Base-by-base conservation (phyloP, 108 stramenopile genomes). In the Asterionellopsis glacialis region DNA sequence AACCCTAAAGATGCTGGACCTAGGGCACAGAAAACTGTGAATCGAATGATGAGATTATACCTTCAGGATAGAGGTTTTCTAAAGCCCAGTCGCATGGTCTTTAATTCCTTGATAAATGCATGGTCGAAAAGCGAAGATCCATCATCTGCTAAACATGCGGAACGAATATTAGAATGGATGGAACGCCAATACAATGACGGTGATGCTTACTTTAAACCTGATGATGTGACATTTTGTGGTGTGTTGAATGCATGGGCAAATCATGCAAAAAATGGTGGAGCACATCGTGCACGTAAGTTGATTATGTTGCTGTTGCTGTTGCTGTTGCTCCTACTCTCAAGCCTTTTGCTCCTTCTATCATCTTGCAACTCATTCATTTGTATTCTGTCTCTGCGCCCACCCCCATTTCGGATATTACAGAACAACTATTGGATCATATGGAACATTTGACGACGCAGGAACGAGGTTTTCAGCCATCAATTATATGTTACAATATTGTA, bases 221-320 rank as follows among this genome's bases (percentile, higher is more conserved):
- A 87, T 55, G 83, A 76, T 26, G 69, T 84, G 0, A 87, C 76
- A 24, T 79, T 87, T 26, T 79, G 81, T 64, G 70, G 68, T 22
- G 86, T 87, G 14, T 45, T 87, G n/a, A 82, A 87, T 68, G 83
- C 83, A 16, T 72, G 83, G 59, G 86, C 86, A 13, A 87, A 87
- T 67, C 57, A 70, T 41, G 88, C 82, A 0, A 62, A 58, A 14
- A 72, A 76, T 27, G 82, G 81, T 56, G 80, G 77, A 15, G 88
- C 88, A 21, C 45, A 75, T 41, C 80, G 84, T 59, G 84, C 88
- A 9, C 80, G 33, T 33, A 7, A 33, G 33, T 33, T n/a, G n/a
- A n/a, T n/a, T n/a, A n/a, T n/a, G n/a, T n/a, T n/a, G n/a, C n/a
- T n/a, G n/a, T n/a, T n/a, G n/a, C n/a, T n/a, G n/a, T n/a, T n/a